These are phyloP conservation scores for Amanita brunnescens DNA, from an alignment of 768 basidiomycete species.

Conservation along the genomic window DNA sequence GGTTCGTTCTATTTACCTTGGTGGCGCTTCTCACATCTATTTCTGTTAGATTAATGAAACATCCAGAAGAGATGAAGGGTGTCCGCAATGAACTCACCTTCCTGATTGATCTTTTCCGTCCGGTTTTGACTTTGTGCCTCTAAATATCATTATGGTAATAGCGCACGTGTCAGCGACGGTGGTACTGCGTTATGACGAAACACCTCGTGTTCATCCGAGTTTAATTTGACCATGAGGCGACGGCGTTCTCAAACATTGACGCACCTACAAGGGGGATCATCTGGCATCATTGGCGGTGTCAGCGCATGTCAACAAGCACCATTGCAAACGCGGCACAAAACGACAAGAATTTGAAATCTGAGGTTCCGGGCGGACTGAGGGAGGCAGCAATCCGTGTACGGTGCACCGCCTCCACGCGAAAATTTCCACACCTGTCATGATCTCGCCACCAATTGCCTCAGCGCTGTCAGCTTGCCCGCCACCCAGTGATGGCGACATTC, in stretches of 20 bases:
- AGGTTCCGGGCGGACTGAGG: no score
- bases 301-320: no score
- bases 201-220: constrained; percentile 8
- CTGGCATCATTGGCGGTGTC: constrained; percentile 11
- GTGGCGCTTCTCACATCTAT: constrained; percentile 1
- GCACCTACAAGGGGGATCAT: no score
- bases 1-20: background rate
- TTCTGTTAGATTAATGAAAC: background rate
- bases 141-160: background rate
- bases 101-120: background rate
- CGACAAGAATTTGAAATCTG: no score
- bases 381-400: no score
- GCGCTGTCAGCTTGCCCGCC: no score
- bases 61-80: background rate
- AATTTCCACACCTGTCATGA: no score
- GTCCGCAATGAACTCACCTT: background rate
- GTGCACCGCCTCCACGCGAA: no score
- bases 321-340: no score
- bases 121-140: background rate
- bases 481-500: no score
- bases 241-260: no score
- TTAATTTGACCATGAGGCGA: background rate
- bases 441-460: no score
- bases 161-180: background rate
- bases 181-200: background rate